Evolutionary conservation across 2,329 filamentous ascomycete species (phyloP), one percentile per base, ranked within the genome.

Genomic region (Arthroderma uncinatum): DNA sequence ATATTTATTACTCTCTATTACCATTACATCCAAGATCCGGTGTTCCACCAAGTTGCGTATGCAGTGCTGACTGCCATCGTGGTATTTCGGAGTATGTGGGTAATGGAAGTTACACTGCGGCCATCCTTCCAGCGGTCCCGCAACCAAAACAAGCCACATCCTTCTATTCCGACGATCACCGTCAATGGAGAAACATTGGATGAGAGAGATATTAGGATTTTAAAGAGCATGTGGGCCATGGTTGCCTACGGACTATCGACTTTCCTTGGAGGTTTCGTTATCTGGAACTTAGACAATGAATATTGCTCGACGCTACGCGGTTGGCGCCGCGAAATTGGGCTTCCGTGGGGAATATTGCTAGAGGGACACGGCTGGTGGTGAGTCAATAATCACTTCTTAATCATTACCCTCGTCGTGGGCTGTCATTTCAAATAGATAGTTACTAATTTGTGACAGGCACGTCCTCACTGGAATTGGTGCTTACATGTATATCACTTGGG

Each of bases 401-500:
- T n/a, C n/a, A 28, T 48, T 12, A 6, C 5, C 23, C 12, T 2
- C 59, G 42, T 19, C 28, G 40, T 25, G 36, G 7, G 19, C 7
- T 14, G 42, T 54, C 40, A 54, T 21, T 58, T 44, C 6, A 12
- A 28, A 36, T 55, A 10, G 9, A 16, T 9, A 28, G n/a, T 30
- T 36, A 10, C 54, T 58, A 47, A 57, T 33, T 19, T 9, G 14
- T 53, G 36, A 30, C 55, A 79, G 85, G 86, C 88, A 92, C 72
- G 66, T 92, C 37, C 84, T 92, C 79, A 93, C 89, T 0, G 88
- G 88, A 10, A 76, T 85, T 36, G 89, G 89, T 68, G 88, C 88
- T 14, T 94, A 94, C 70, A 86, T 85, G 67, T 89, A 92, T 68
- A 89, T 94, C 63, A 76, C 83, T 12, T 94, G 89, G 88, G 85